Base-by-base conservation (phyloP, 345 rosid genomes). In the Populus davidiana region DNA sequence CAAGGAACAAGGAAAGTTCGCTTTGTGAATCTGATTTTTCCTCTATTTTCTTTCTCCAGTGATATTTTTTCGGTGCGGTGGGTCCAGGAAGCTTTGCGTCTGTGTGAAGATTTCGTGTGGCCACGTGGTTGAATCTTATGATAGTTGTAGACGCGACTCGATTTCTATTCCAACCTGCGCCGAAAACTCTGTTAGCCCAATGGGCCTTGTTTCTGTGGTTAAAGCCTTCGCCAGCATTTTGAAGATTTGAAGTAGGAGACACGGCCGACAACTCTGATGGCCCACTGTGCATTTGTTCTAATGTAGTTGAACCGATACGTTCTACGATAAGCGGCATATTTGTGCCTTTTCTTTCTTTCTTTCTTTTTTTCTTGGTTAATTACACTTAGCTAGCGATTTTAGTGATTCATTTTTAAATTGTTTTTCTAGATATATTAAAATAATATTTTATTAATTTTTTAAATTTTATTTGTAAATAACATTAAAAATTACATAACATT, bases 31-130 rank as follows among this genome's bases (percentile, higher is more conserved):
- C 82, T 63, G 63, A n/a, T 41, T 33, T 20, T 29, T 5, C 9
- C 8, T 31, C 14, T n/a, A 72, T 59, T 81, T 77, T 76, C 78
- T 83, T 78, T 71, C 27, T 62, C 44, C 43, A 52, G 23, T 31
- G 66, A 72, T 72, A 65, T 66, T 67, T 65, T 72, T 72, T 72
- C 6, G 18, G 61, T 8, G 70, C 2, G 54, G 78, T 78, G 82
- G 82, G 82, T 43, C 79, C 77, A 1, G 69, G 23, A 65, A 61
- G 8, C 50, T 66, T 65, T 25, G 33, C 78, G 36, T 47, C n/a
- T 27, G 59, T 43, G 78, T 79, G 27, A 5, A 62, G 18, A 52
- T 2, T 65, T 33, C 54, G 31, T 71, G 56, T 25, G 25, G 68
- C 65, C 77, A 76, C 77, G 79, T 56, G 65, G 62, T 31, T 69